phyloP scores from a whole-genome alignment of 2,329 filamentous ascomycete genomes.

The Periconia sp. region DNA sequence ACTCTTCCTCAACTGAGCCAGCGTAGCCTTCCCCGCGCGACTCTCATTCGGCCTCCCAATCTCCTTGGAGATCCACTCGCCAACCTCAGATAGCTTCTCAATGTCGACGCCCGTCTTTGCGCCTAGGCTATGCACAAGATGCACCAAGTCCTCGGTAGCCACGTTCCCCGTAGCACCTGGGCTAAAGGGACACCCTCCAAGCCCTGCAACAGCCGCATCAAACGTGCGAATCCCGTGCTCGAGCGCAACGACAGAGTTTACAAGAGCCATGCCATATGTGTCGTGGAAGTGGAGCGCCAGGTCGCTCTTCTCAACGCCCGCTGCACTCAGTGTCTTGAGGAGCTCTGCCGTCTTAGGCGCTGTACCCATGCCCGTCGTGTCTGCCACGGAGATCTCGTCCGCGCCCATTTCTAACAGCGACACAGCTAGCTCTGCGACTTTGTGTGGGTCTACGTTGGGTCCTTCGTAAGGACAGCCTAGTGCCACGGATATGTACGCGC shows the following conservation, averaged over 20 bases:
- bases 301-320: conserved; percentile 69
- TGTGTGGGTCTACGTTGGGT: conserved; percentile 60
- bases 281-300: conserved; percentile 87
- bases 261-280: conserved; percentile 82
- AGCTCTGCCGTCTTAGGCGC: conserved; percentile 68
- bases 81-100: conserved; percentile 37
- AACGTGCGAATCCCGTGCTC: conserved; percentile 78
- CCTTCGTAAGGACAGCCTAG: conserved; percentile 78
- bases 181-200: conserved; percentile 83
- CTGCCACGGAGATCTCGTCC: conserved; percentile 86
- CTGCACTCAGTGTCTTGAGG: conserved; percentile 64
- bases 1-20: conserved; percentile 31
- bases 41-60: conserved; percentile 41
- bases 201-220: conserved; percentile 75
- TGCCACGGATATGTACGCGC: conserved; percentile 73
- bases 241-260: conserved; percentile 76
- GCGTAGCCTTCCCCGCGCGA: conserved; percentile 41
- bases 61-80: conserved; percentile 43
- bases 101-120: conserved; percentile 69
- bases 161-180: conserved; percentile 87
- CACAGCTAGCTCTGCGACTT: conserved; percentile 64
- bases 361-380: conserved; percentile 90
- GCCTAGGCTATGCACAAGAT: conserved; percentile 71
- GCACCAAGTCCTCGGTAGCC: conserved; percentile 80
- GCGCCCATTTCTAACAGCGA: conserved; percentile 79